Base-by-base conservation (phyloP, 768 basidiomycete genomes). In the Pisolithus microcarpus region DNA sequence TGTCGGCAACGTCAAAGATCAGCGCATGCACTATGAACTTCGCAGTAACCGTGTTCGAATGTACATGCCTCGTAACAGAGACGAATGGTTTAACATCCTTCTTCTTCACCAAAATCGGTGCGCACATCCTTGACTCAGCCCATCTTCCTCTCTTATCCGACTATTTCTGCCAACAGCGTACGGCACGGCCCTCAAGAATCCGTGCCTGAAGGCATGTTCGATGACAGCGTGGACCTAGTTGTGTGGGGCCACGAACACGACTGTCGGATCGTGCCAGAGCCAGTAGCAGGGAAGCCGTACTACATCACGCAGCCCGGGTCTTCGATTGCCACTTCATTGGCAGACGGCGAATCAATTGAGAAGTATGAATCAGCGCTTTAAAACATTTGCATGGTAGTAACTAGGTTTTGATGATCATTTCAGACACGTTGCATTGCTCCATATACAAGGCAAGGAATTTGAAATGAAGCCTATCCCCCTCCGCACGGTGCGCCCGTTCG, bases 161-260 rank as follows among this genome's bases (percentile, higher is more conserved):
- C 50, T 23, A 28, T 16, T 10, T 47, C 21, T 53, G 38, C 23
- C 9, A 34, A 2, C 54, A 97, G 95, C 23, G 95, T 96, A 3
- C 85, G 90, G 59, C 96, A 93, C 64, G 93, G 91, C 1, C 91
- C 92, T 16, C 91, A 97, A 64, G 88, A 92, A 58, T 91, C 79
- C 11, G 94, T 98, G 1, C 93, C 95, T 7, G 96, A 98, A 61
- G 87, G 88, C 53, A 87, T 97, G 82, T 99, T 99, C 58, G 95
- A 98, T 62, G 91, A 99, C 62, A 87, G 84, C 59, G 77, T 97
- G 34, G 83, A 97, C 59, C 77, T 99, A 15, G 90, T 99, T 7
- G 75, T 99, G 2, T 99, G 96, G 96, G 96, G 96, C 7, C 96
- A 99, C 65, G 96, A 99, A 66, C 96, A 99, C 63, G 96, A 98